Evolutionary conservation across 495 filamentous ascomycete genomes (phyloP).

Genomic region (Neurospora sp.): DNA sequence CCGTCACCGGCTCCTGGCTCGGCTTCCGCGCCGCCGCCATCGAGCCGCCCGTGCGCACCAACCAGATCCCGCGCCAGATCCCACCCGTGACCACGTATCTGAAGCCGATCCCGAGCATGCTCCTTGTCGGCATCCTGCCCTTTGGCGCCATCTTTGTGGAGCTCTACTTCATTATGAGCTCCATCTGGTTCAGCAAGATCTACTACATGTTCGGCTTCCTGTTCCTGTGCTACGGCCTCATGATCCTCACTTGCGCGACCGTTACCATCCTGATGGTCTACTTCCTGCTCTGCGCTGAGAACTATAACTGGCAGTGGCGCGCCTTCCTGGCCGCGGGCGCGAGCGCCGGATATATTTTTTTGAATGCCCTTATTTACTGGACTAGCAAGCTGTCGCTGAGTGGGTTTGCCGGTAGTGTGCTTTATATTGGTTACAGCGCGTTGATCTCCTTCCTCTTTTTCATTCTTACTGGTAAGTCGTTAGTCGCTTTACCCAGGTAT

Average conservation of each 20-base stretch:
- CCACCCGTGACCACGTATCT: conserved; percentile 74
- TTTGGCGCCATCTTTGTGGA: conserved; percentile 97
- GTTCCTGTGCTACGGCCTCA: conserved; percentile 93
- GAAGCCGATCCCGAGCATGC: conserved; percentile 73
- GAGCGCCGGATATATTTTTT: conserved; percentile 81
- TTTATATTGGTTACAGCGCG: conserved; percentile 89
- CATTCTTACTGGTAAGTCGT: conserved; percentile 73
- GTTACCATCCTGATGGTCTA: conserved; percentile 90
- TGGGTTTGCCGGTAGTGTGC: conserved; percentile 71
- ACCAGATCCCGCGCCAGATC: conserved; percentile 96
- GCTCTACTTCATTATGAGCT: conserved; percentile 96
- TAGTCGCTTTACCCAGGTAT: too few species aligned
- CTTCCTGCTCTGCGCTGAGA: conserved; percentile 88
- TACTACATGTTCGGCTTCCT: conserved; percentile 99
- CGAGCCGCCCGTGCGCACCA: conserved; percentile 78
- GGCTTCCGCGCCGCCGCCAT: conserved; percentile 62
- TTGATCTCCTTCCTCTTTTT: conserved; percentile 87
- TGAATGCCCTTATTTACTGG: conserved; percentile 83
- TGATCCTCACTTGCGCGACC: conserved; percentile 90
- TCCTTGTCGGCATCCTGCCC: conserved; percentile 82
- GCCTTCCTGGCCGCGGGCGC: conserved; percentile 82
- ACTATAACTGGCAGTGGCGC: conserved; percentile 99
- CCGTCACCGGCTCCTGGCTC: conserved; percentile 83
- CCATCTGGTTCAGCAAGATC: conserved; percentile 93
- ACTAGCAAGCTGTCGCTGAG: conserved; percentile 73